Percentiles rank a stretch among this genome's conserved stretches.
These are phyloP conservation scores for Hyaloperonospora brassicae DNA, from an alignment of 352 stramenopile species.

Conservation along the genomic window DNA sequence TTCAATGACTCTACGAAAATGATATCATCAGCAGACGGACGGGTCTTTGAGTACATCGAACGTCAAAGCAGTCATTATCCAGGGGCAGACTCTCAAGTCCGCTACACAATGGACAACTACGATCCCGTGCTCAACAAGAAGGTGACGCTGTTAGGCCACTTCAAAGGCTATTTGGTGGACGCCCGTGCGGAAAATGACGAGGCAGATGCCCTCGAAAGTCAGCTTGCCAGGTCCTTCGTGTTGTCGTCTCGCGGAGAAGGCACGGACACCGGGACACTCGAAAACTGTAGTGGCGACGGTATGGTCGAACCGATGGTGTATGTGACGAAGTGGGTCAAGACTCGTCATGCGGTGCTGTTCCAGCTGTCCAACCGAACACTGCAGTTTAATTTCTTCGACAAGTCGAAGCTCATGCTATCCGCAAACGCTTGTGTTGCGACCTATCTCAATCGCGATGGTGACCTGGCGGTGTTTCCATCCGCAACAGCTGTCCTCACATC, in stretches of 20 bases:
- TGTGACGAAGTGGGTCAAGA: conserved; percentile 98
- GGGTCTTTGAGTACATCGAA: conserved; percentile 94
- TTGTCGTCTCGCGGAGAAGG: conserved; percentile 20
- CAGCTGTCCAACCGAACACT: conserved; percentile 94
- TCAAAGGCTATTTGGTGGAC: conserved; percentile 95
- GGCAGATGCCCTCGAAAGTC: conserved; percentile 32
- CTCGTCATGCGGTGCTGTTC: conserved; percentile 96
- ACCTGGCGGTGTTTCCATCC: conserved; percentile 44
- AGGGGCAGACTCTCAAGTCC: conserved; percentile 27
- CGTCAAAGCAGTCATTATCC: conserved; percentile 44
- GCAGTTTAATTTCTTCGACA: conserved; percentile 95
- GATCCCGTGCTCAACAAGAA: conserved; percentile 93
- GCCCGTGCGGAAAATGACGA: conserved; percentile 50
- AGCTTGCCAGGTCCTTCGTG: conserved; percentile 29
- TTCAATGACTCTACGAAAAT: conserved; percentile 99
- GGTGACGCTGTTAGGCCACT: conserved; percentile 96
- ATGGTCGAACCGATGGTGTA: conserved; percentile 68
- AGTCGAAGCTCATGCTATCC: conserved; percentile 93
- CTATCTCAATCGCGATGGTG: conserved; percentile 74
- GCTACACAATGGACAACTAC: conserved; percentile 54
- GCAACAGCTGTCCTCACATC: conserved; percentile 47
- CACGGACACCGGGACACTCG: conserved; percentile 11
- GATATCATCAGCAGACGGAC: conserved; percentile 82
- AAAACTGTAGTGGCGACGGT: conserved; percentile 7
- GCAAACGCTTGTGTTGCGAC: conserved; percentile 86